Base-by-base conservation (phyloP, 2,329 filamentous ascomycete species). In the Phialophora verrucosa region DNA sequence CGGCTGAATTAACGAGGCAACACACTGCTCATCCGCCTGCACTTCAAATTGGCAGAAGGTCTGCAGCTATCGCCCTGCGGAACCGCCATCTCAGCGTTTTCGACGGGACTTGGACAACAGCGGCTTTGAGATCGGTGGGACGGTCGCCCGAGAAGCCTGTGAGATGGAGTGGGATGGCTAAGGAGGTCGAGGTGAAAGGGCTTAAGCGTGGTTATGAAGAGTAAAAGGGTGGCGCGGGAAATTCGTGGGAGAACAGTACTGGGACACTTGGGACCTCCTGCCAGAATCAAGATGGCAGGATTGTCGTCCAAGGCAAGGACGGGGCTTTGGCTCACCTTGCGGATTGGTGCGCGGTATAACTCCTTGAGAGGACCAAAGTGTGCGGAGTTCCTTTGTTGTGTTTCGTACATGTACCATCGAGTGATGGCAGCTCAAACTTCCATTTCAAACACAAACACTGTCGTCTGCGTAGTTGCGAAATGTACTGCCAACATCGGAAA, bases 81-180 rank as follows among this genome's bases (percentile, higher is more conserved):
- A 47, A 62, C 23, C 60, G 50, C 4, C 50, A 56, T 32, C 17
- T 29, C 49, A 61, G 47, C 31, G 32, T 51, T 17, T 61, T 27
- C 47, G 47, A 51, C 8, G 29, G 20, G 7, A 29, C 20, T 27
- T 61, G 59, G 59, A 61, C 47, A 35, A 57, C 38, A 8, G 35
- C n/a, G 20, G 29, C 20, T 1, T 31, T 50, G 20, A 49, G 32
- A 10, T 27, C 38, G 5, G 17, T n/a, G 6, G 31, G 29, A 27
- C 47, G n/a, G 3, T 38, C 47, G 20, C 27, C 47, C 25, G 3
- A 25, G 25, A 50, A 32, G 11, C 42, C 57, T 10, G 29, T 38
- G 32, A 63, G 38, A 20, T 60, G 57, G 57, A 56, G 49, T 29
- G 51, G 51, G 42, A 29, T n/a, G 10, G 57, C 56, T 8, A 38